Evolutionary conservation across 495 filamentous ascomycete species (phyloP).

Genomic region (Apodospora peruviana): DNA sequence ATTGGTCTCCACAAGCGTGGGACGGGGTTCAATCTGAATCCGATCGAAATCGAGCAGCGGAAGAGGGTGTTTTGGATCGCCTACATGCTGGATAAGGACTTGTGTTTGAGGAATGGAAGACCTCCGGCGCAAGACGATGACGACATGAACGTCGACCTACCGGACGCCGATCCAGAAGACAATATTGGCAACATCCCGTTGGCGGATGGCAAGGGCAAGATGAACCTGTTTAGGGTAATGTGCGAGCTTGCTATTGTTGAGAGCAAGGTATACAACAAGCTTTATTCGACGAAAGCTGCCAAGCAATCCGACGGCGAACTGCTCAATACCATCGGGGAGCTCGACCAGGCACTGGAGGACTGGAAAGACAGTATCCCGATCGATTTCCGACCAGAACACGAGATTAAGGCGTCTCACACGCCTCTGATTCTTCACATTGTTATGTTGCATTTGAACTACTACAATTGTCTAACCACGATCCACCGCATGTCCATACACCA

Average conservation of each 20-base stretch:
- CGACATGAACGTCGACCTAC: slow-evolving; percentile 96
- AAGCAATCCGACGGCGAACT: slow-evolving; percentile 91
- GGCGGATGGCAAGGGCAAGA: slow-evolving; percentile 82
- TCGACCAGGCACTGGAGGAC: slow-evolving; percentile 86
- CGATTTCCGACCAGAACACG: slow-evolving; percentile 90
- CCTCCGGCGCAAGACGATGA: slow-evolving; percentile 95
- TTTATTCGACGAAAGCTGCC: slow-evolving; percentile 89
- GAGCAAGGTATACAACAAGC: slow-evolving; percentile 86
- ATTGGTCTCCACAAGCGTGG: slow-evolving; percentile 94
- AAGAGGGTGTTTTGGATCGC: slow-evolving; percentile 98
- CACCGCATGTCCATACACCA: slow-evolving; percentile 98
- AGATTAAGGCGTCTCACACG: slow-evolving; percentile 85
- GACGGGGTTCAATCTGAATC: slow-evolving; percentile 83
- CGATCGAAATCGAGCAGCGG: slow-evolving; percentile 86
- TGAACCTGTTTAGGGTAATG: slow-evolving; percentile 89
- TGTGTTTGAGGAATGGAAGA: slow-evolving; percentile 86
- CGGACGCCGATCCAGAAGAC: slow-evolving; percentile 83
- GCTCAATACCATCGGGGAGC: slow-evolving; percentile 91
- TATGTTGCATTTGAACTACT: slow-evolving; percentile 92
- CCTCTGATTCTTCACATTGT: slow-evolving; percentile 89
- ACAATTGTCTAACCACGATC: slow-evolving; percentile 95
- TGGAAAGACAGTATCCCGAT: slow-evolving; percentile 95
- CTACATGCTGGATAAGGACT: slow-evolving; percentile 92
- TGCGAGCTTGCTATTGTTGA: slow-evolving; percentile 88
- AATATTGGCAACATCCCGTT: slow-evolving; percentile 91